A percentile compares a stretch with the other conserved stretches of the same genome.
phyloP scores from a whole-genome alignment of 1,284 basidiomycete species.

The Sporisorium sorghi region DNA sequence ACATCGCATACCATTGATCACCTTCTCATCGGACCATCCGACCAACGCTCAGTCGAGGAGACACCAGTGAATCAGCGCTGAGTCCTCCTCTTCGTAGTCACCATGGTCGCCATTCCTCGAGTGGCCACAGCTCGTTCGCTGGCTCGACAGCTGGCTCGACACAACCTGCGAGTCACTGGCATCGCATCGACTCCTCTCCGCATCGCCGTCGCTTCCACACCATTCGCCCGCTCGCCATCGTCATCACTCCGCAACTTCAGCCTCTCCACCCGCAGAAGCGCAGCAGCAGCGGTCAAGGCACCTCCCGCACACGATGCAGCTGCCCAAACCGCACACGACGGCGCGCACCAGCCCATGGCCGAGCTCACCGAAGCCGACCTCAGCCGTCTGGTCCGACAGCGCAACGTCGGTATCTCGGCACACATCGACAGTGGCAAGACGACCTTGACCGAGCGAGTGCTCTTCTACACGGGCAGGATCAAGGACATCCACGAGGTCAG shows the following conservation, averaged over 20 bases:
- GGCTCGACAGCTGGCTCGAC: slow-evolving; percentile 46
- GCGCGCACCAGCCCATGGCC: slow-evolving; percentile 32
- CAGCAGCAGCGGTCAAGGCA: slow-evolving; percentile 29
- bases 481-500: slow-evolving; percentile 97
- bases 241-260: slow-evolving; percentile 30
- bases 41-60: not conserved
- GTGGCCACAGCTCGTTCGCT: slow-evolving; percentile 44
- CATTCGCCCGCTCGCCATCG: slow-evolving; percentile 19
- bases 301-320: slow-evolving; percentile 41
- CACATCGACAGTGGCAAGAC: slow-evolving; percentile 93
- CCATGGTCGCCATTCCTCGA: slow-evolving; percentile 40
- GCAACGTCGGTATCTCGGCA: slow-evolving; percentile 71
- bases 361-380: slow-evolving; percentile 62
- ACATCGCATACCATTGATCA: not conserved
- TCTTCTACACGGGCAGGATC: slow-evolving; percentile 97
- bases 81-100: not conserved
- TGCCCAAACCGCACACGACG: slow-evolving; percentile 34
- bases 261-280: slow-evolving; percentile 29
- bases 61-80: not conserved
- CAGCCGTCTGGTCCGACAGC: slow-evolving; percentile 66
- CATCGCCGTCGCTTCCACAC: slow-evolving; percentile 27
- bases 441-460: slow-evolving; percentile 94
- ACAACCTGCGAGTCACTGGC: slow-evolving; percentile 21
- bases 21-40: slow-evolving; percentile 1
- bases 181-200: slow-evolving; percentile 16